Evolutionary conservation across 352 stramenopile species (phyloP).

Genomic region (Phytophthora constricta): DNA sequence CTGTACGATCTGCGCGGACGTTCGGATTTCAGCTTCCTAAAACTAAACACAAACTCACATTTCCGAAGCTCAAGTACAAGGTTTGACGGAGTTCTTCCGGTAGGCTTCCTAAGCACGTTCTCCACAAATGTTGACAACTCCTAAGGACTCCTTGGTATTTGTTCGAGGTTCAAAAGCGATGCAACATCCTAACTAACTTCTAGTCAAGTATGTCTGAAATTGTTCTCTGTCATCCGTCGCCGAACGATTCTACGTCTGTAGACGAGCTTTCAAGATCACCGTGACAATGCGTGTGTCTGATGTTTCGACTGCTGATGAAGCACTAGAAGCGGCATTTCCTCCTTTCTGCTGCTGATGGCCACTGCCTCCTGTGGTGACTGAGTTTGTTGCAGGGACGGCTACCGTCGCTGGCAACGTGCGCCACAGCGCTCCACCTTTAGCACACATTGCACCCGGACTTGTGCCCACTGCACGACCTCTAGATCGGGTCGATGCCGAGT

Average conservation of each 20-base stretch:
- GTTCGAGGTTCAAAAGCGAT: no score
- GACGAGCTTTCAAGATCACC: background rate
- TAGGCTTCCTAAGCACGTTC: no score
- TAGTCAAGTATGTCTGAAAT: no score
- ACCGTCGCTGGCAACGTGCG: constrained; percentile 18
- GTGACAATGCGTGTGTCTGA: background rate
- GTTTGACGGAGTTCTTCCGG: no score
- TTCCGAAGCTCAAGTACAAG: no score
- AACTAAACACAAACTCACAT: no score
- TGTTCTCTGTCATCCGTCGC: no score
- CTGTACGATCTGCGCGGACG: no score
- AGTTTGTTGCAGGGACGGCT: background rate
- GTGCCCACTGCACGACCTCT: constrained; percentile 46
- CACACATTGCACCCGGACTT: constrained; percentile 48
- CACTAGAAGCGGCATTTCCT: constrained; percentile 15
- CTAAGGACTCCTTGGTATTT: no score
- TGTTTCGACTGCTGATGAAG: constrained; percentile 5
- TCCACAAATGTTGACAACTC: no score
- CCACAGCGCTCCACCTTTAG: constrained; percentile 53
- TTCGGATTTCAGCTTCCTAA: no score
- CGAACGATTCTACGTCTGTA: constrained; percentile 7
- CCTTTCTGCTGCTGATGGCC: constrained; percentile 12
- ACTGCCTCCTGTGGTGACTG: background rate
- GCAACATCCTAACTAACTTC: no score
- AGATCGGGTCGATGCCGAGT: constrained; percentile 31